Conservation (phyloP, 1,139 yeast species). For the Blastobotrys ciferrii region DNA sequence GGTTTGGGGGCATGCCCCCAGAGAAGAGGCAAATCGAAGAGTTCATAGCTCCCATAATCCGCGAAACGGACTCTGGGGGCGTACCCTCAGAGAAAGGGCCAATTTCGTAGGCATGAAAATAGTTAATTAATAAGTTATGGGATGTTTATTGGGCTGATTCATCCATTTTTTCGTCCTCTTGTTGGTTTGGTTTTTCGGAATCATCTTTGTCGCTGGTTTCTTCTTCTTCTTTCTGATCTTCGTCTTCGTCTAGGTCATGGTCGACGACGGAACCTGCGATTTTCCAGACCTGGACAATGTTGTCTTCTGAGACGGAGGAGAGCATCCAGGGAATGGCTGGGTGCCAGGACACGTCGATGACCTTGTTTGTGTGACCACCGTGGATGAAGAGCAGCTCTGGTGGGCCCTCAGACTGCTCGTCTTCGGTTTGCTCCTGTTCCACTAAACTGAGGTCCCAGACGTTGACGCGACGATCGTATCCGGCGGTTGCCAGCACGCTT, state of each 20-base stretch:
- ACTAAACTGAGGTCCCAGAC: conserved; percentile 61
- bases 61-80: no score
- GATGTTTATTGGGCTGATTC: conserved; percentile 4
- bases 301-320: conserved; percentile 87
- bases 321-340: conserved; percentile 73
- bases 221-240: conserved; percentile 22
- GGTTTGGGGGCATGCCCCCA: no score
- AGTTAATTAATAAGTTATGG: not conserved
- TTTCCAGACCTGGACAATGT: conserved; percentile 84
- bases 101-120: no score
- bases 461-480: conserved; percentile 70
- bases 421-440: conserved; percentile 44
- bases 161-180: conserved; percentile 7
- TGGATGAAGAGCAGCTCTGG: conserved; percentile 53
- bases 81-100: no score
- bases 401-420: conserved; percentile 42
- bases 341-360: conserved; percentile 87
- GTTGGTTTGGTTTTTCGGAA: not conserved
- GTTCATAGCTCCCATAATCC: no score
- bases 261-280: conserved; percentile 44
- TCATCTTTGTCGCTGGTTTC: not conserved
- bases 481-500: conserved; percentile 67
- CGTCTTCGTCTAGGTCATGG: conserved; percentile 41
- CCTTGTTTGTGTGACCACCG: conserved; percentile 87
- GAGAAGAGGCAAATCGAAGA: no score